Evolutionary conservation across 768 basidiomycete species (phyloP).

Genomic region (Chalciporus piperatus): DNA sequence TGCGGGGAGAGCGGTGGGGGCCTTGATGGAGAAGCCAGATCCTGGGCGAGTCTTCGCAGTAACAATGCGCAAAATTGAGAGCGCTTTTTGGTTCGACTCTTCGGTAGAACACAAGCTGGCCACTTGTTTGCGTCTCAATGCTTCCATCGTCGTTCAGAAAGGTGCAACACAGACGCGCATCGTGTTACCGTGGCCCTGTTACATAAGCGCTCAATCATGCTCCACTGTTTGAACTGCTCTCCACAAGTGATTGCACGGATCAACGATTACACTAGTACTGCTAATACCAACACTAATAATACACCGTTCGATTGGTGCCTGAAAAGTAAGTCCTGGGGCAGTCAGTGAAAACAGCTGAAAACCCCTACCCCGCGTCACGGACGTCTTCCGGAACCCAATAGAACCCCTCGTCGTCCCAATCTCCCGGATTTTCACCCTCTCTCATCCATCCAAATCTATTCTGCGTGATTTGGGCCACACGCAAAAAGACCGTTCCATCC

Average conservation of each 20-base stretch:
- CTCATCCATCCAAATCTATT: constrained; percentile 39
- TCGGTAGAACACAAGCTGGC: constrained; percentile 17
- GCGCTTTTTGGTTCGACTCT: constrained; percentile 24
- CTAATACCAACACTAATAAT: no score
- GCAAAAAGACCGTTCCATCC: constrained; percentile 65
- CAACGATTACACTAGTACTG: no score
- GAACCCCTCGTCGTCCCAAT: constrained; percentile 23
- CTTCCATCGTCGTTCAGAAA: constrained; percentile 10
- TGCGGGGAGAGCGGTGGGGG: constrained; percentile 22
- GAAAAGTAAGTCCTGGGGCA: no score
- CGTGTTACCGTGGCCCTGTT: no score
- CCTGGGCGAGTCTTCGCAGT: constrained; percentile 26
- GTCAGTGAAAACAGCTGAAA: no score
- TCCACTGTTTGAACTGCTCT: no score
- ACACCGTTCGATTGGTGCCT: no score
- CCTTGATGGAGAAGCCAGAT: constrained; percentile 27
- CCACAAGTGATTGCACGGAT: no score
- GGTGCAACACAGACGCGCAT: not conserved
- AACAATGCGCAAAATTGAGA: constrained; percentile 20
- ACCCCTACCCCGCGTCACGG: not conserved
- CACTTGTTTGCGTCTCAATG: constrained; percentile 20
- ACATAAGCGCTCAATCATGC: no score
- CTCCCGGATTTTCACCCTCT: constrained; percentile 33
- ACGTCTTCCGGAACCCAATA: constrained; percentile 1
- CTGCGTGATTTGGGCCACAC: constrained; percentile 51